Percentiles rank a stretch among this genome's conserved stretches.
Evolutionary conservation across 2,329 filamentous ascomycete species (phyloP).

Genomic region (Tolypocladium amazonense): DNA sequence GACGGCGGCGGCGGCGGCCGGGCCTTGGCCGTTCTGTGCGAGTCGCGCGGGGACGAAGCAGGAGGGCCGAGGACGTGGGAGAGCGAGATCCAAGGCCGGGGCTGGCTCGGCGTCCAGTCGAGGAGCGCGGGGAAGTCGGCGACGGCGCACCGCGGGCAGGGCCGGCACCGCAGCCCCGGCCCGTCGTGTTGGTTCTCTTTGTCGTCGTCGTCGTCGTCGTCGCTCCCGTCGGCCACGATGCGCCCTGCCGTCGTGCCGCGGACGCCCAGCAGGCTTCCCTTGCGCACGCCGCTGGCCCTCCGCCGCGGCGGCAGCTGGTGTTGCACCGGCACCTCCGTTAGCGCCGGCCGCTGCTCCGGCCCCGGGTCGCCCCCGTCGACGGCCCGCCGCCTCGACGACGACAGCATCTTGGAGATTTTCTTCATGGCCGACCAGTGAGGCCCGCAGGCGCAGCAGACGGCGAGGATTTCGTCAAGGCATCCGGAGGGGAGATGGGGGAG

Average conservation of each 20-base stretch:
- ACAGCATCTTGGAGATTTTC: constrained; percentile 25
- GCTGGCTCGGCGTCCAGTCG: constrained; percentile 23
- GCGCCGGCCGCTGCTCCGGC: constrained; percentile 3
- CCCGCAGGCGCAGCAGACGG: neutral
- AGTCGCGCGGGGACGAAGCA: constrained; percentile 14
- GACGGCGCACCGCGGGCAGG: constrained; percentile 20
- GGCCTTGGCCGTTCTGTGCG: neutral
- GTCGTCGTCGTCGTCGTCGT: neutral
- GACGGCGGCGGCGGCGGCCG: neutral
- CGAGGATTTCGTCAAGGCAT: neutral
- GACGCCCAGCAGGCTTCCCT: constrained; percentile 6
- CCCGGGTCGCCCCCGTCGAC: constrained; percentile 8
- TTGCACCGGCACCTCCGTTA: constrained; percentile 13
- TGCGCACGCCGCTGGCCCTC: neutral
- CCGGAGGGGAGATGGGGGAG: neutral
- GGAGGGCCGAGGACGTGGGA: constrained; percentile 13
- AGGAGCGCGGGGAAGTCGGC: constrained; percentile 25
- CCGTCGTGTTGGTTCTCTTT: neutral
- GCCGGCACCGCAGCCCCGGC: constrained; percentile 5
- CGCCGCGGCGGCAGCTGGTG: constrained; percentile 23
- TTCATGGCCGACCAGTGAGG: constrained; percentile 15
- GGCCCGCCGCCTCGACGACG: constrained; percentile 10
- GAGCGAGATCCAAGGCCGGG: constrained; percentile 24
- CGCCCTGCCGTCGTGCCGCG: constrained; percentile 9
- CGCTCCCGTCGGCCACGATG: constrained; percentile 16